A percentile compares a stretch with the other conserved stretches of the same genome.
Conservation (phyloP, 2,329 filamentous ascomycete species). For the Xylaria sp. region DNA sequence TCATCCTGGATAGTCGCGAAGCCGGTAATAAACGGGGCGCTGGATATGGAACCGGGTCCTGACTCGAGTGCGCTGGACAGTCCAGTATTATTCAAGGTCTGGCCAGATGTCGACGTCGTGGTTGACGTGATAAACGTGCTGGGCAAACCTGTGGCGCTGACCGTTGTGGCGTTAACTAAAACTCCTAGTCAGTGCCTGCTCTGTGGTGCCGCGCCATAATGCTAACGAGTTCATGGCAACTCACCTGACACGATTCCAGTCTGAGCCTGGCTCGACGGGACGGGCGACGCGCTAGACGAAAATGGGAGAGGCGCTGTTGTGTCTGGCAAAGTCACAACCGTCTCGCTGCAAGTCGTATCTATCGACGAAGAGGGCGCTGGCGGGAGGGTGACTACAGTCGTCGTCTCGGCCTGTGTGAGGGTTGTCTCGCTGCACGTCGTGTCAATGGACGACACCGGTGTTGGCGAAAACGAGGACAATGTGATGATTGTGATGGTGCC, state of each 20-base stretch:
- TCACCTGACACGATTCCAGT: slow-evolving; percentile 26
- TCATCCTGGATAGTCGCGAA: neutral
- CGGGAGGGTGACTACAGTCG: slow-evolving; percentile 22
- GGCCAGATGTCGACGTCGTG: slow-evolving; percentile 24
- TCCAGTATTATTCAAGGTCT: slow-evolving; percentile 9
- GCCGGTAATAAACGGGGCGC: slow-evolving; percentile 8
- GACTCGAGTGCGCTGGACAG: neutral
- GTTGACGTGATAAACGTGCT: slow-evolving; percentile 39
- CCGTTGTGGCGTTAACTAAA: slow-evolving; percentile 28
- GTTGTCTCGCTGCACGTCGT: slow-evolving; percentile 32
- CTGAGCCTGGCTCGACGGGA: slow-evolving; percentile 13
- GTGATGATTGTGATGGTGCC: slow-evolving; percentile 22
- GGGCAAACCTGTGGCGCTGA: slow-evolving; percentile 17
- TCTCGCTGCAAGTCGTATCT: slow-evolving; percentile 30
- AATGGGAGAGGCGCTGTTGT: slow-evolving; percentile 17
- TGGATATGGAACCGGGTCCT: slow-evolving; percentile 10
- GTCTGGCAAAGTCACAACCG: slow-evolving; percentile 24
- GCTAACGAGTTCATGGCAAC: neutral
- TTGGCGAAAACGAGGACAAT: slow-evolving; percentile 7
- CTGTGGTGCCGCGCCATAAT: neutral
- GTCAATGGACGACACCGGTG: slow-evolving; percentile 11
- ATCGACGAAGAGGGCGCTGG: slow-evolving; percentile 11
- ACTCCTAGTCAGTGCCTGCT: slow-evolving; percentile 17
- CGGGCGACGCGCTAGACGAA: slow-evolving; percentile 6
- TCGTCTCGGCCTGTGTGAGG: slow-evolving; percentile 25